phyloP scores from a whole-genome alignment of 805 yeast species.

The Candida maris region DNA sequence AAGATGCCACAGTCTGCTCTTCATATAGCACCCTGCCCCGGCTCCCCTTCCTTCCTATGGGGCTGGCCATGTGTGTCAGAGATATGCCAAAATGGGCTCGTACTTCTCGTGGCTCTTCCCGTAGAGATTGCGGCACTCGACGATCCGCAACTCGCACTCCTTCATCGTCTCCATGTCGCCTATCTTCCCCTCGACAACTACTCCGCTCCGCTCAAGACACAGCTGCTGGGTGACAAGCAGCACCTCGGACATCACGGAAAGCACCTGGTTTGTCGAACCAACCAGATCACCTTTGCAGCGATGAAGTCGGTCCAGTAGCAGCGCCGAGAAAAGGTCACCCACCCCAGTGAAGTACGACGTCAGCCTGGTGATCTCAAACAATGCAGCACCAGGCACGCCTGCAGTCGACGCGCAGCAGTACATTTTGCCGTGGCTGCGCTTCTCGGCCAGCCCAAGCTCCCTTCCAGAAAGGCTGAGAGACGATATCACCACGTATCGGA shows the following conservation, averaged over 20 bases:
- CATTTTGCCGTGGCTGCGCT: constrained; percentile 23
- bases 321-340: constrained; percentile 85
- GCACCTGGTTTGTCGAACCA: constrained; percentile 49
- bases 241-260: constrained; percentile 52
- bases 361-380: constrained; percentile 55
- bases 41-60: no score
- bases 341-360: constrained; percentile 91
- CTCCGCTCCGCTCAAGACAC: constrained; percentile 36
- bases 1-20: no score
- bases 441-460: constrained; percentile 6
- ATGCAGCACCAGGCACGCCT: constrained; percentile 15
- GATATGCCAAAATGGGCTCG: constrained; percentile 1
- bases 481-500: constrained; percentile 65
- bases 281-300: constrained; percentile 22
- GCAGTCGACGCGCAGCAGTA: constrained; percentile 44
- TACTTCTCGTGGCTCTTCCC: constrained; percentile 8
- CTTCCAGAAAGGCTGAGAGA: constrained; percentile 38
- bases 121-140: constrained; percentile 50
- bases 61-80: neutral
- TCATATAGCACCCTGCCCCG: no score
- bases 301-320: constrained; percentile 61
- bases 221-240: constrained; percentile 43
- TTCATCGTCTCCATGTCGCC: constrained; percentile 61
- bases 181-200: constrained; percentile 43
- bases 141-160: constrained; percentile 65